phyloP scores from a whole-genome alignment of 768 basidiomycete species.

The Rhodotorula toruloides region DNA sequence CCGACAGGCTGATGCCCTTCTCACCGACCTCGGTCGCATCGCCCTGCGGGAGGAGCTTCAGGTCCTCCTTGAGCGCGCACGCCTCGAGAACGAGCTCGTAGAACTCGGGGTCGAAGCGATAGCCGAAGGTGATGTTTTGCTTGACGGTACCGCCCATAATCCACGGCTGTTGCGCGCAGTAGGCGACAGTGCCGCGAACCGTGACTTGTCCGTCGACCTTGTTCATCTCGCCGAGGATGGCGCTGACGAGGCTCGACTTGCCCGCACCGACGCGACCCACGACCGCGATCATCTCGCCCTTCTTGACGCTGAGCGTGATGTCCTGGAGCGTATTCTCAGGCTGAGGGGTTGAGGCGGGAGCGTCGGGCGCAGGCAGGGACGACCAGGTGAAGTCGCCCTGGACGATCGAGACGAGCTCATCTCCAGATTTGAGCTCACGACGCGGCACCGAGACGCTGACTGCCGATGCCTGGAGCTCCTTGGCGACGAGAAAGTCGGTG shows the following conservation, averaged over 20 bases:
- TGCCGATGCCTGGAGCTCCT: constrained; percentile 75
- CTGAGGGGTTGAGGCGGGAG: constrained; percentile 22
- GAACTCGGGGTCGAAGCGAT: constrained; percentile 77
- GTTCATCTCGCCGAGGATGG: constrained; percentile 43
- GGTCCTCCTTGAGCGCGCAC: constrained; percentile 76
- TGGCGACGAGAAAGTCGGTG: constrained; percentile 60
- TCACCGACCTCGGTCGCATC: constrained; percentile 83
- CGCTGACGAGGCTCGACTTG: constrained; percentile 51
- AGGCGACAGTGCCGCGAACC: constrained; percentile 47
- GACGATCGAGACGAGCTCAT: constrained; percentile 62
- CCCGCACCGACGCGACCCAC: constrained; percentile 87
- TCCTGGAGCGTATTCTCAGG: constrained; percentile 65
- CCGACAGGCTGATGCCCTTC: constrained; percentile 55
- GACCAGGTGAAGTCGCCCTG: constrained; percentile 80
- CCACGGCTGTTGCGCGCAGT: constrained; percentile 52
- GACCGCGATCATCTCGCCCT: constrained; percentile 78
- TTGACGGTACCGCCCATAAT: constrained; percentile 70
- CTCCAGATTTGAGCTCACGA: constrained; percentile 60
- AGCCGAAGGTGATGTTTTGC: constrained; percentile 88
- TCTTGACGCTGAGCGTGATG: constrained; percentile 59
- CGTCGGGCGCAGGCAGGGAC: constrained; percentile 48
- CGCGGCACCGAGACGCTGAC: constrained; percentile 52
- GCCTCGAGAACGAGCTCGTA: constrained; percentile 80
- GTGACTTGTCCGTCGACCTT: constrained; percentile 66
- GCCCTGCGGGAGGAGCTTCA: constrained; percentile 71